These are phyloP conservation scores for Colletotrichum coccodes DNA, from an alignment of 2,329 filamentous ascomycete species.

Conservation along the genomic window DNA sequence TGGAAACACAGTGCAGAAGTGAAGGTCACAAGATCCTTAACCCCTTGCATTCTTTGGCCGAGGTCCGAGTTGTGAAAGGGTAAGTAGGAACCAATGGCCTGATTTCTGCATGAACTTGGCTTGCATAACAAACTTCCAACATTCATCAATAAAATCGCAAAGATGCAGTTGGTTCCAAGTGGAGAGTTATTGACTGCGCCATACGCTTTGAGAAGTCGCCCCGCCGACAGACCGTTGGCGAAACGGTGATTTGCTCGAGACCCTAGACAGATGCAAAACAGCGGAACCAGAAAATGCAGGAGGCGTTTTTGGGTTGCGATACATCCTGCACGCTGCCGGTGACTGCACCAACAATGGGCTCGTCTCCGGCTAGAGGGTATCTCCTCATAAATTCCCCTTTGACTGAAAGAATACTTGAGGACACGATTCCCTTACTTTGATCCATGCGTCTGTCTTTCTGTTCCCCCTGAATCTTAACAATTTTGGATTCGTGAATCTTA, in stretches of 20 bases:
- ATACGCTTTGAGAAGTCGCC: too few species aligned
- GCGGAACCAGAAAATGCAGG: background rate
- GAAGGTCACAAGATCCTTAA: too few species aligned
- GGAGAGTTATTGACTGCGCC: background rate
- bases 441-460: background rate
- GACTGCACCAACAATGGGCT: background rate
- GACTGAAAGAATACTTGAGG: background rate
- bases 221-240: background rate
- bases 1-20: too few species aligned
- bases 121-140: background rate
- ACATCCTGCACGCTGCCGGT: background rate
- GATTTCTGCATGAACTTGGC: background rate
- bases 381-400: background rate
- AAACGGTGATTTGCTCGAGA: background rate
- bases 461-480: too few species aligned
- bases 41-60: too few species aligned
- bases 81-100: background rate
- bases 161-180: background rate
- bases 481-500: too few species aligned
- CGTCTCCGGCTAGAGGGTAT: background rate
- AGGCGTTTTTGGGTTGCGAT: background rate
- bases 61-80: background rate
- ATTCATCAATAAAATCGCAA: too few species aligned
- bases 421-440: background rate
- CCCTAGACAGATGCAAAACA: background rate